Conservation (phyloP, 371 early-diverging fungal genomes). For the Rhizopus sp. region DNA sequence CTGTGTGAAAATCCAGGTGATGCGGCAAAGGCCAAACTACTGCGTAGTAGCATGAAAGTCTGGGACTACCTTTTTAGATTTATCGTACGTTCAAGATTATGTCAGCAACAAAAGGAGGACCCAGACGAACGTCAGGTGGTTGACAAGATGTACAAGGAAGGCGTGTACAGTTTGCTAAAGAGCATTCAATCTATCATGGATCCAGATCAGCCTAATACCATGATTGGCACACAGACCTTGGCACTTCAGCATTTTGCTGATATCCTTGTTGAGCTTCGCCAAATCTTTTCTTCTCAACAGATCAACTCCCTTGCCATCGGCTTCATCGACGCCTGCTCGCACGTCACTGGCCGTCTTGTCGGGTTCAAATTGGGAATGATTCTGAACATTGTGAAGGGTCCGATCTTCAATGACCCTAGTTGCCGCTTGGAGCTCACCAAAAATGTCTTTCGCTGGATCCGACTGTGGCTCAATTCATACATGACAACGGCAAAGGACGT, state of each 20-base stretch:
- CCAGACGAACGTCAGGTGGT: constrained; percentile 31
- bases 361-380: constrained; percentile 63
- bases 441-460: constrained; percentile 60
- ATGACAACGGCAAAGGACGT: constrained; percentile 46
- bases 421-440: constrained; percentile 54
- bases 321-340: constrained; percentile 56
- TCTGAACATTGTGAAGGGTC: constrained; percentile 57
- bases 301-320: constrained; percentile 51
- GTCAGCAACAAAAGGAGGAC: constrained; percentile 39
- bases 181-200: constrained; percentile 57
- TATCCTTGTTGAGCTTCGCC: constrained; percentile 54
- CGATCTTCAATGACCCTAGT: constrained; percentile 56
- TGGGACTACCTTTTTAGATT: constrained; percentile 70
- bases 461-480: constrained; percentile 57
- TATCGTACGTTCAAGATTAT: constrained; percentile 48
- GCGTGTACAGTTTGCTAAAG: constrained; percentile 37
- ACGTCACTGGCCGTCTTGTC: constrained; percentile 58
- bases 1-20: constrained; percentile 50
- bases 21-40: constrained; percentile 47
- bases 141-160: constrained; percentile 43
- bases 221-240: constrained; percentile 71
- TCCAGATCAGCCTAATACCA: constrained; percentile 50
- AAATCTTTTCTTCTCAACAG: constrained; percentile 50
- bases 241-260: constrained; percentile 66
- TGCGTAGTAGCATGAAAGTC: constrained; percentile 69